Base-by-base conservation (phyloP, 163 green algal species). In the Trebouxiophyceae sp. region DNA sequence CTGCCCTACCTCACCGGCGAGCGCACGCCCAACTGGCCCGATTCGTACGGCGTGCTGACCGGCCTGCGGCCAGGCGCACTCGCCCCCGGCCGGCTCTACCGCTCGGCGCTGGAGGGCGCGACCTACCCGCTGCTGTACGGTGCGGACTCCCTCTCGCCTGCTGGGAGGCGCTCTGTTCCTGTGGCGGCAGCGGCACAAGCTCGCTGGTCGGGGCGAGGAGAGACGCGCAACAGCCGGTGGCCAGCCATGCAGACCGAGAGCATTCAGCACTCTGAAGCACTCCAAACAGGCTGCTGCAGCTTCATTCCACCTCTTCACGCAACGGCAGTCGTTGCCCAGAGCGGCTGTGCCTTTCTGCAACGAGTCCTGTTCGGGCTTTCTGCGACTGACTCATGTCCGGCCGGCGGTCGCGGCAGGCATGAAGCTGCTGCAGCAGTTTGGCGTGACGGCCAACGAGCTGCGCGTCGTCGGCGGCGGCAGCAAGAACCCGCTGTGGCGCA, bases 1-100 rank as follows among this genome's bases (percentile, higher is more conserved):
- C 71, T 97, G 67, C 89, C 91, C 5, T 96, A 92, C 72, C 66
- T 96, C 24, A 77, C 66, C 0, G 89, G 88, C 0, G 88, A 94
- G 69, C 71, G 89, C 27, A 93, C 88, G 3, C 89, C 89, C 34
- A 90, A 91, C 73, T 94, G 85, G 86, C 89, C 91, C 3, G 63
- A 90, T 30, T 84, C 86, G 28, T 84, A 65, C 1, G 89, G 86
- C 6, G 77, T 81, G 4, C 31, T 95, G 1, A 93, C 73, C 94
- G 87, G 88, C 91, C 70, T 34, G 83, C 54, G 76, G 20, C 72
- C 69, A 3, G 77, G 77, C 28, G 32, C n/a, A 22, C 54, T 90
- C 46, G 60, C 67, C 16, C 85, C 85, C 2, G 91, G 86, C 2
- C 66, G 92, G 34, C 46, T 96, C 27, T 95, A 93, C 73, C 77